Evolutionary conservation across 176 grass and related monocot species (phyloP).

Genomic region (Cenchrus purpureus): DNA sequence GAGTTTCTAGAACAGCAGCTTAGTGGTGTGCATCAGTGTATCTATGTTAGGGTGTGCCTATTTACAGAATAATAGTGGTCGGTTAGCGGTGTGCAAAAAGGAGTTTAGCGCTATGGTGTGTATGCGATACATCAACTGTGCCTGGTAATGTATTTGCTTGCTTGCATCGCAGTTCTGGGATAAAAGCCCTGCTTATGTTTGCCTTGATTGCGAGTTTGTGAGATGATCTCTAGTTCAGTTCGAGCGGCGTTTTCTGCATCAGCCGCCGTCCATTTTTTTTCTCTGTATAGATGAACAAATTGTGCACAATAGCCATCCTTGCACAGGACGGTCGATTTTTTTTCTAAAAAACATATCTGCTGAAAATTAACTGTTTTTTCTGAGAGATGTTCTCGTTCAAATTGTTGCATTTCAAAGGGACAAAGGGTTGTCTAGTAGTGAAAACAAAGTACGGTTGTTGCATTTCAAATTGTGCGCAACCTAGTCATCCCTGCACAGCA

Average conservation of each 20-base stretch:
- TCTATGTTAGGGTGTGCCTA: slow-evolving; percentile 55
- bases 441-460: background rate
- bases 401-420: background rate
- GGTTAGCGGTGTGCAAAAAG: slow-evolving; percentile 46
- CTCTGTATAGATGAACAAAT: background rate
- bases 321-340: background rate
- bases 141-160: slow-evolving; percentile 48
- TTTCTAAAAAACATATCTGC: background rate
- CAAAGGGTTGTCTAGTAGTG: no score
- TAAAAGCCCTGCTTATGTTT: background rate
- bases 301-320: background rate
- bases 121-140: slow-evolving; percentile 43
- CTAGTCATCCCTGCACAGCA: no score
- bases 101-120: slow-evolving; percentile 42
- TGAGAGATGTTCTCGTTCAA: background rate
- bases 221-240: background rate
- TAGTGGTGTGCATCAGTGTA: slow-evolving; percentile 50
- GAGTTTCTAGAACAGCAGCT: slow-evolving; percentile 44
- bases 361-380: background rate
- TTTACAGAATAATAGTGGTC: slow-evolving; percentile 35
- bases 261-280: background rate
- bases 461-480: background rate
- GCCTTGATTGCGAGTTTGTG: background rate
- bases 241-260: background rate
- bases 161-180: slow-evolving; percentile 24